Percentiles rank a stretch among this genome's conserved stretches.
These are phyloP conservation scores for Pestalotiopsis sp. DNA, from an alignment of 2,329 filamentous ascomycete species.

Conservation along the genomic window DNA sequence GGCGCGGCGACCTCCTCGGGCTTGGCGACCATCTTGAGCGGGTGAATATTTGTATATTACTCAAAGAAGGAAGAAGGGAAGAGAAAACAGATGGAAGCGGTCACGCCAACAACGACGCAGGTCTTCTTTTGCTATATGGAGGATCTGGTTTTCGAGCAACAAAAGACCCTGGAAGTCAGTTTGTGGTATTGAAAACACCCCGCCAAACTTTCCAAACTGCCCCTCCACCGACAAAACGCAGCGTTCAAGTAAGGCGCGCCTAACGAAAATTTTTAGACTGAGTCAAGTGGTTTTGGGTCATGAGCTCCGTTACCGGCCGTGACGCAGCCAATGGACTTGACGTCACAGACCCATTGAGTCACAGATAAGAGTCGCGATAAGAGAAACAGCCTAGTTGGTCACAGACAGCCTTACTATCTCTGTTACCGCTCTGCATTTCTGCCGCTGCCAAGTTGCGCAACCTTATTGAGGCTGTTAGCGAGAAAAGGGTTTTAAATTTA, in stretches of 20 bases:
- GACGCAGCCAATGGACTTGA: neutral
- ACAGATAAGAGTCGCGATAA: neutral
- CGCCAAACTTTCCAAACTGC: neutral
- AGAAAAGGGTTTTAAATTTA: too few relatives aligned
- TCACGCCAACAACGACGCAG: neutral
- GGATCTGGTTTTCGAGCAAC: neutral
- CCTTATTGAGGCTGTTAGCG: too few relatives aligned
- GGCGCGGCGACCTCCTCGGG: constrained; percentile 28
- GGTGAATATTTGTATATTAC: neutral
- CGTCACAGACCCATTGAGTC: neutral
- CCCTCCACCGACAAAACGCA: neutral
- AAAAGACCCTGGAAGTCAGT: neutral
- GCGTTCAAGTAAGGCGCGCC: neutral
- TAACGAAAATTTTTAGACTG: neutral
- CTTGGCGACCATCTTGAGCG: constrained; percentile 5
- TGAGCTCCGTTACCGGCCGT: neutral
- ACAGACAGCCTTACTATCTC: too few relatives aligned
- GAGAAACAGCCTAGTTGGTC: neutral
- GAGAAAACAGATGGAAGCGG: neutral
- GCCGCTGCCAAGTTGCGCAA: too few relatives aligned
- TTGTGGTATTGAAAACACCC: neutral
- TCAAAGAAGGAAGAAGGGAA: neutral
- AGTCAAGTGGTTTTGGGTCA: neutral
- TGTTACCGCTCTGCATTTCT: too few relatives aligned
- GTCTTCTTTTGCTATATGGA: neutral